A percentile compares a stretch with the other conserved stretches of the same genome.
Conservation (phyloP, 208 protist species). For the Crithidia acanthocephali region DNA sequence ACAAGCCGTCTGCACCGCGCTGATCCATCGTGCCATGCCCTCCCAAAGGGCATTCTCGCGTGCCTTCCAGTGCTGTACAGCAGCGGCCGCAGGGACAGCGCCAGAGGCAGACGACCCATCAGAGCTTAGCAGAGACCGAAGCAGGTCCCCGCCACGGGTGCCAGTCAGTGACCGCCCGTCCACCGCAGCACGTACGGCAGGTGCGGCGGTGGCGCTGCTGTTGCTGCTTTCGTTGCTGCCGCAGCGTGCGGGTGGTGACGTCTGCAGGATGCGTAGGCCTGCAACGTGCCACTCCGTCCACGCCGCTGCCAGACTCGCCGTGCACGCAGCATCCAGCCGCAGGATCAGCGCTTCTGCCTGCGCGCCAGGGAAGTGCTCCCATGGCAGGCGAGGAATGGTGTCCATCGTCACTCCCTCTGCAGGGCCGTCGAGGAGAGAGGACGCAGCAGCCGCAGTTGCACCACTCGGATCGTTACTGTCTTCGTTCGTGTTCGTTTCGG, state of each 20-base stretch:
- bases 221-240: neutral
- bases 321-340: conserved; percentile 15
- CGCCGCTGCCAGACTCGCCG: neutral
- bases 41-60: conserved; percentile 21
- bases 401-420: neutral
- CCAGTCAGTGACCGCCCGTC: neutral
- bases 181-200: no score
- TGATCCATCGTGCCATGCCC: conserved; percentile 13
- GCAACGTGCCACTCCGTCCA: neutral
- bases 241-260: neutral
- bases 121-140: neutral
- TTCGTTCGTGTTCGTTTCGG: no score
- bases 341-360: conserved; percentile 3
- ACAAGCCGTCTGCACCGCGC: conserved; percentile 17
- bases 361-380: conserved; percentile 22
- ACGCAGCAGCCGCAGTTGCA: neutral
- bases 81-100: neutral
- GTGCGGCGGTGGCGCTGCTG: no score
- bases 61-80: neutral
- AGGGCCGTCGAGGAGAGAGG: neutral
- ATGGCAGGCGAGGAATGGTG: neutral
- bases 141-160: conserved; percentile 10
- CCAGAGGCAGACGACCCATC: neutral
- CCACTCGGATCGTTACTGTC: no score
- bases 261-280: neutral